Conservation (phyloP, 2,329 filamentous ascomycete genomes). For the Lachnellula occidentalis region DNA sequence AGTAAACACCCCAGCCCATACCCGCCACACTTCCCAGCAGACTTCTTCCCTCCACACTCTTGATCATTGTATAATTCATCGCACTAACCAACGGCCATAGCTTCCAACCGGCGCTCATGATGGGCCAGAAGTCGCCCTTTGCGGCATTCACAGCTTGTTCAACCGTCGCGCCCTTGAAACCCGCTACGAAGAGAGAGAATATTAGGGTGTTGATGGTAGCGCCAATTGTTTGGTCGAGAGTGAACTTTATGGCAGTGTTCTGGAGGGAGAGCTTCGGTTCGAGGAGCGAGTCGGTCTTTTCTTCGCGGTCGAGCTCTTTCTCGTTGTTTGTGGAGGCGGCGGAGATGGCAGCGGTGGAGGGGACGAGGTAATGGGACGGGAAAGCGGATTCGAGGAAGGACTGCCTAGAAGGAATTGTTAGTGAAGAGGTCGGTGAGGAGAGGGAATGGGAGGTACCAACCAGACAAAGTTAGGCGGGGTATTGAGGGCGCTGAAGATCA, state of each 20-base stretch:
- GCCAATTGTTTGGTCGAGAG: conserved; percentile 64
- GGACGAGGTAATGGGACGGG: conserved; percentile 52
- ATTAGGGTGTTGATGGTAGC: conserved; percentile 59
- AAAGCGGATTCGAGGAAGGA: conserved; percentile 68
- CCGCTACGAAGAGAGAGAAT: conserved; percentile 52
- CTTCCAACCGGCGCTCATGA: conserved; percentile 65
- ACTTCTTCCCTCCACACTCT: conserved; percentile 66
- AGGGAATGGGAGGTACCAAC: conserved; percentile 40
- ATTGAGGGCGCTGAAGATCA: conserved; percentile 65
- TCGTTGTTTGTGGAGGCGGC: conserved; percentile 38
- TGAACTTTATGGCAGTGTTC: conserved; percentile 63
- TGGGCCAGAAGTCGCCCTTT: conserved; percentile 53
- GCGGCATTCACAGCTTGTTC: conserved; percentile 38
- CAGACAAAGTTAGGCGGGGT: conserved; percentile 82
- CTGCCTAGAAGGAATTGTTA: conserved; percentile 53
- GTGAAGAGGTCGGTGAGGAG: not conserved
- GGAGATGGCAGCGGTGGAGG: conserved; percentile 36
- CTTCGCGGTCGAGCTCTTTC: conserved; percentile 36
- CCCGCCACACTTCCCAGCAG: conserved; percentile 68
- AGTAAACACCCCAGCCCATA: conserved; percentile 68
- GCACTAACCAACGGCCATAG: conserved; percentile 68
- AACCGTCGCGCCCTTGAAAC: conserved; percentile 37
- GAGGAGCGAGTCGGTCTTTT: conserved; percentile 39
- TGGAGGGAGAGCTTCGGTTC: conserved; percentile 50
- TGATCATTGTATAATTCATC: conserved; percentile 61